Evolutionary conservation across 306 rosid genomes (phyloP).

Genomic region (Sophora flavescens): DNA sequence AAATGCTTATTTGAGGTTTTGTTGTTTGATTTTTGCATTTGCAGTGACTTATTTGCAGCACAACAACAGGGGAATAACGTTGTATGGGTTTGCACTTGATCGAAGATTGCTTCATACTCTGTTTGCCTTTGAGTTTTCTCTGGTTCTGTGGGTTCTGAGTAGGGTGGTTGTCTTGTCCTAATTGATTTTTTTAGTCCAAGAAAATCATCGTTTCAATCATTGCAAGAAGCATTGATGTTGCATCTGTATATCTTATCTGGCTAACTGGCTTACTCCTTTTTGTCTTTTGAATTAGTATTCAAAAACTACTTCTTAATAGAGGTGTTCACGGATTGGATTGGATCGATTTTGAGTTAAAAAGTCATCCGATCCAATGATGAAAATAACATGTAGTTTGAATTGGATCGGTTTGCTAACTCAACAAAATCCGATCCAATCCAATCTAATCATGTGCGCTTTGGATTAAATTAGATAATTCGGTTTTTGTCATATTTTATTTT

Average conservation of each 20-base stretch:
- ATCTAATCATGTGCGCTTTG: too few relatives aligned
- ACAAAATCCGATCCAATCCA: too few relatives aligned
- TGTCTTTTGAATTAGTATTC: background rate
- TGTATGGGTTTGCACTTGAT: constrained; percentile 88
- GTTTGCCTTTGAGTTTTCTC: constrained; percentile 89
- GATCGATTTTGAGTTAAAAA: too few relatives aligned
- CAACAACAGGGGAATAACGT: constrained; percentile 84
- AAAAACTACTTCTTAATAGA: background rate
- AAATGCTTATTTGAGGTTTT: background rate
- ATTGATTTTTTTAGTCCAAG: background rate
- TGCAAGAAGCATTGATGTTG: background rate
- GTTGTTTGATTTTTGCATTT: constrained; percentile 43
- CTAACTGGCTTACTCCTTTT: background rate
- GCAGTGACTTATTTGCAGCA: constrained; percentile 85
- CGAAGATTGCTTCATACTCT: constrained; percentile 94
- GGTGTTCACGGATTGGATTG: too few relatives aligned
- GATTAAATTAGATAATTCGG: too few relatives aligned
- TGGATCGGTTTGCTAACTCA: too few relatives aligned
- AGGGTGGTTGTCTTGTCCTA: constrained; percentile 79
- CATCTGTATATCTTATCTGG: background rate
- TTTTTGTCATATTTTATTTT: too few relatives aligned
- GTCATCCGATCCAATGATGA: too few relatives aligned
- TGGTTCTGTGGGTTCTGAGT: constrained; percentile 89
- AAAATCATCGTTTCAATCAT: background rate
- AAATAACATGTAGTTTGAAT: too few relatives aligned